Evolutionary conservation across 202 grass and related monocot genomes (phyloP), one percentile per base, ranked within the genome.

Genomic region (Miscanthus sacchariflorus): DNA sequence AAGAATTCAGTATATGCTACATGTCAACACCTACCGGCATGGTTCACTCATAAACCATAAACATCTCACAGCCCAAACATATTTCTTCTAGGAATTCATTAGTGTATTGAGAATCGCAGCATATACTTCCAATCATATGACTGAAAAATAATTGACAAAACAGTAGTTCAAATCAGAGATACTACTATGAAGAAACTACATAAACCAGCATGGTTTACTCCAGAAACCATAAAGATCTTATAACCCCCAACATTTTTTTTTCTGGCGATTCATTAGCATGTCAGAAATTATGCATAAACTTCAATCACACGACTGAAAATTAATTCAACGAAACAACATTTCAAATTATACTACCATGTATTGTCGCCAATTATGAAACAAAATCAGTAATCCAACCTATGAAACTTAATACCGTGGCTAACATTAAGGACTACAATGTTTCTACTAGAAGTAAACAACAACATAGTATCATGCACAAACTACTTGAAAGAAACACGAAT

Each of bases 261-360:
- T 46, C 36, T 74, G 61, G 12, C 3, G 46, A 46, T 76, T 68
- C 14, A 28, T 28, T 42, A 82, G 35, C 18, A 12, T 27, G 33
- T 72, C 71, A 11, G n/a, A 86, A 86, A 35, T 1, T 12, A 54
- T 11, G 74, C 74, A 43, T 56, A 52, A 64, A 66, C n/a, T 87
- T 25, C 12, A 44, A 19, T 79, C 30, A 71, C 46, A 50, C 48
- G 7, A 11, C 2, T 45, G 21, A 19, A 23, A 71, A 25, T 65
- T 66, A 72, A 52, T 28, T 19, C 39, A 6, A 75, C 70, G 23
- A 84, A 78, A 77, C 81, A 71, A 24, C 7, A 73, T 50, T 84
- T 44, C 9, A 77, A 85, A 85, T 36, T 65, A 43, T 2, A 18
- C 5, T 36, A 21, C n/a, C 11, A 76, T 80, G 12, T 24, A 70